These are phyloP conservation scores for Mycocentrospora acerina DNA, from an alignment of 2,329 filamentous ascomycete genomes.

Conservation along the genomic window DNA sequence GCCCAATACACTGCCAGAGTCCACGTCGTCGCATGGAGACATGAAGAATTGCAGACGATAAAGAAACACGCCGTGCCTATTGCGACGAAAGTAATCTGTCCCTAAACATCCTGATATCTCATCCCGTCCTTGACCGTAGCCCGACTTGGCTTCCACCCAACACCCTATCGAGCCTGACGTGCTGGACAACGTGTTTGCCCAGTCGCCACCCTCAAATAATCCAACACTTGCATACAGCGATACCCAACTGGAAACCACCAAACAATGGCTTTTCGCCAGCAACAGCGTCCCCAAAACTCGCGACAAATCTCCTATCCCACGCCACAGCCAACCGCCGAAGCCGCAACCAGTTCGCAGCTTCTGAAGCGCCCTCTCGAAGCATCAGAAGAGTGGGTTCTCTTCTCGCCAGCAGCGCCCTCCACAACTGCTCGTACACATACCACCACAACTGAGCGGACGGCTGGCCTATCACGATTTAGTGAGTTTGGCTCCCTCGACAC, in stretches of 20 bases:
- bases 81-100: slow-evolving; percentile 9
- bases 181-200: slow-evolving; percentile 12
- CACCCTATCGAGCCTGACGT: slow-evolving; percentile 16
- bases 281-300: slow-evolving; percentile 38
- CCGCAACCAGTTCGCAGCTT: slow-evolving; percentile 38
- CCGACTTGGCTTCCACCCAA: slow-evolving; percentile 9
- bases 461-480: slow-evolving; percentile 72
- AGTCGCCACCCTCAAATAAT: slow-evolving; percentile 17
- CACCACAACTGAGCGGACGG: slow-evolving; percentile 63
- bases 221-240: slow-evolving; percentile 8
- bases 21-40: slow-evolving; percentile 18
- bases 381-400: slow-evolving; percentile 94
- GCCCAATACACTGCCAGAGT: slow-evolving; percentile 20
- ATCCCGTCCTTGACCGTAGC: slow-evolving; percentile 1
- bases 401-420: slow-evolving; percentile 66
- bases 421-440: slow-evolving; percentile 69
- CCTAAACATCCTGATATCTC: slow-evolving; percentile 1
- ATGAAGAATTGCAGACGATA: slow-evolving; percentile 18
- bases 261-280: slow-evolving; percentile 44
- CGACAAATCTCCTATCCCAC: slow-evolving; percentile 38
- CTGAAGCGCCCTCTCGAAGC: slow-evolving; percentile 60
- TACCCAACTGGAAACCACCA: slow-evolving; percentile 7
- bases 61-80: slow-evolving; percentile 7
- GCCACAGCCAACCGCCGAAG: slow-evolving; percentile 25
- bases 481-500: slow-evolving; percentile 79